Evolutionary conservation across 257 asterid genomes (phyloP).

Genomic region (Cordia subcordata): DNA sequence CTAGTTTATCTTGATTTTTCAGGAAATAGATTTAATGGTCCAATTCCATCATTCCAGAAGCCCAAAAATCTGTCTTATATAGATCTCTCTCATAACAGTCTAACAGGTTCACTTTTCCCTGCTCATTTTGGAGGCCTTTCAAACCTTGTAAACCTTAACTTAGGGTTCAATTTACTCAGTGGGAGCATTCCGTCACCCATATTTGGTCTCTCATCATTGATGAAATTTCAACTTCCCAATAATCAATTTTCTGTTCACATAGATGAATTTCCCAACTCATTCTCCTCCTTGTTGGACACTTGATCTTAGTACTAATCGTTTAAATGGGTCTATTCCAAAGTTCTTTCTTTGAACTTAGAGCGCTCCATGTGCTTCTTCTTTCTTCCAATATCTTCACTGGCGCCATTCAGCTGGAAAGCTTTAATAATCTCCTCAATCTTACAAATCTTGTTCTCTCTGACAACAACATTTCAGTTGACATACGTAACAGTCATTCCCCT

Average conservation of each 20-base stretch:
- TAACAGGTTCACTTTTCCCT: conserved; percentile 34
- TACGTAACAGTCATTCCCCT: conserved; percentile 3
- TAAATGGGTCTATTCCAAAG: conserved; percentile 50
- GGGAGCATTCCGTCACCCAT: conserved; percentile 41
- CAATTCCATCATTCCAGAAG: conserved; percentile 42
- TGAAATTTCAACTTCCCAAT: conserved; percentile 21
- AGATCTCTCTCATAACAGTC: conserved; percentile 19
- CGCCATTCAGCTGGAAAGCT: conserved; percentile 13
- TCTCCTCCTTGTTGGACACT: conserved; percentile 26
- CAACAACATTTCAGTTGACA: conserved; percentile 20
- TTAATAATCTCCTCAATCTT: conserved; percentile 9
- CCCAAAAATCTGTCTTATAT: conserved; percentile 28
- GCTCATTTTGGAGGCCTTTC: conserved; percentile 38
- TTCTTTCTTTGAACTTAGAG: conserved; percentile 31
- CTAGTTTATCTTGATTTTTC: conserved; percentile 38
- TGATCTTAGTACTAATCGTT: conserved; percentile 34
- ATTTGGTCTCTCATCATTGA: conserved; percentile 38
- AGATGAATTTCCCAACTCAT: conserved; percentile 1
- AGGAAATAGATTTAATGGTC: conserved; percentile 31
- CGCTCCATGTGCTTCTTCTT: conserved; percentile 28
- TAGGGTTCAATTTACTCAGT: conserved; percentile 33
- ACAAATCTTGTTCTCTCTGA: conserved; percentile 18
- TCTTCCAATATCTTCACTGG: conserved; percentile 43
- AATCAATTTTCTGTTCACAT: conserved; percentile 39
- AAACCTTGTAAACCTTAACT: conserved; percentile 27